Base-by-base conservation (phyloP, 2,329 filamentous ascomycete genomes). In the Fusarium chuoi region DNA sequence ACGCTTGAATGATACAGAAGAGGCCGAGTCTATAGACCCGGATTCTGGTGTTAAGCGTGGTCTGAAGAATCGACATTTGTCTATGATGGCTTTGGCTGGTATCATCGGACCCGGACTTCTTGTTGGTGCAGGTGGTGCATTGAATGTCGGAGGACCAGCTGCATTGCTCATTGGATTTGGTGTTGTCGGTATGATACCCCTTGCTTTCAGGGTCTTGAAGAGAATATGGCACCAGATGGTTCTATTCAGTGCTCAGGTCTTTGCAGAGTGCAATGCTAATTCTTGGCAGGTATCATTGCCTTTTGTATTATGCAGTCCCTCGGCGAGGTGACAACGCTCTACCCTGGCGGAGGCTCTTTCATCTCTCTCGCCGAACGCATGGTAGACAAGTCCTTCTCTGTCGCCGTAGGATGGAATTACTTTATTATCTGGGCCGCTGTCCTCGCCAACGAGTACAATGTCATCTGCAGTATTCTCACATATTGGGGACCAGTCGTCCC, bases 321-420 rank as follows among this genome's bases (percentile, higher is more conserved):
- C 12, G 93, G 93, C 26, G 93, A 95, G 79, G 84, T 94, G 76
- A 93, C 92, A 7, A 94, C 92, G 12, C 82, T 94, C 4, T 94
- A 92, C 74, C 92, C 92, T 1, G 91, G 89, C 2, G 90, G 90
- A 10, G 92, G 92, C 6, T 90, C 91, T 0, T 94, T 94, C 76
- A 90, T 90, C n/a, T 89, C 88, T 15, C 87, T 94, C 41, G 90
- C 90, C 1, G 90, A 92, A 71, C 88, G 92, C 13, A 92, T 94
- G 73, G 89, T 93, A 36, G 92, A 94, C 79, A 89, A 90, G 76
- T 91, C 91, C 0, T 91, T 93, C 75, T 89, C 88, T 17, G 89
- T 91, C 42, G 91, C 90, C 2, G 87, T 94, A 0, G 92, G 91
- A 12, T 93, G 91, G 91, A 92, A 92, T 68, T 93, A 93, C 80